phyloP scores from a whole-genome alignment of 2,329 filamentous ascomycete genomes.

The Stylonectria norvegica region DNA sequence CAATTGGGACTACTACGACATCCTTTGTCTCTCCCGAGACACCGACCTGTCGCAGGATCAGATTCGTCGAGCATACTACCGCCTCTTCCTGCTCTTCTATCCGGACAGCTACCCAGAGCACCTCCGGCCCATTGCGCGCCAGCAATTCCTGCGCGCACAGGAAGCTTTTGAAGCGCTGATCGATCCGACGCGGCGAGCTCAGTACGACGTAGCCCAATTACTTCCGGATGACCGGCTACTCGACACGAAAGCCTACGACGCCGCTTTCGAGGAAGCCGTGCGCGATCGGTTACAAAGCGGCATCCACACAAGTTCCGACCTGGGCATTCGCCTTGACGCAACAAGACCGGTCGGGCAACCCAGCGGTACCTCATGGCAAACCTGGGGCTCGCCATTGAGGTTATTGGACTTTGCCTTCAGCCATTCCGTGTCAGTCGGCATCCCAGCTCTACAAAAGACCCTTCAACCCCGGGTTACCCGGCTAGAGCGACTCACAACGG shows the following conservation, averaged over 20 bases:
- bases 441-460: constrained; percentile 31
- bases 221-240: constrained; percentile 16
- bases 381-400: constrained; percentile 12
- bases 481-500: constrained; percentile 20
- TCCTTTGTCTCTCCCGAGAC: constrained; percentile 41
- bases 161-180: constrained; percentile 48
- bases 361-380: constrained; percentile 3
- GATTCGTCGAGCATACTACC: constrained; percentile 43
- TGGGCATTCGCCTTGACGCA: constrained; percentile 38
- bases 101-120: constrained; percentile 40
- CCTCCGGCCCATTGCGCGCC: constrained; percentile 36
- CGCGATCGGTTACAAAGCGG: constrained; percentile 19
- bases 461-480: constrained; percentile 24
- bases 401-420: constrained; percentile 40
- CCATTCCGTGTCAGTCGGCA: constrained; percentile 35
- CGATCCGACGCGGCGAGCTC: constrained; percentile 38
- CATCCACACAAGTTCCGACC: constrained; percentile 33
- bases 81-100: constrained; percentile 44
- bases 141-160: constrained; percentile 41
- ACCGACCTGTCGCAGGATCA: constrained; percentile 27
- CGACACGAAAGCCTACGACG: constrained; percentile 18
- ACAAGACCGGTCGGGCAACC: constrained; percentile 11
- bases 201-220: constrained; percentile 38
- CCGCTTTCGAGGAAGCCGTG: constrained; percentile 20
- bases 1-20: constrained; percentile 41